Conservation (phyloP, 768 basidiomycete species). For the Cystobasidium onofrii region DNA sequence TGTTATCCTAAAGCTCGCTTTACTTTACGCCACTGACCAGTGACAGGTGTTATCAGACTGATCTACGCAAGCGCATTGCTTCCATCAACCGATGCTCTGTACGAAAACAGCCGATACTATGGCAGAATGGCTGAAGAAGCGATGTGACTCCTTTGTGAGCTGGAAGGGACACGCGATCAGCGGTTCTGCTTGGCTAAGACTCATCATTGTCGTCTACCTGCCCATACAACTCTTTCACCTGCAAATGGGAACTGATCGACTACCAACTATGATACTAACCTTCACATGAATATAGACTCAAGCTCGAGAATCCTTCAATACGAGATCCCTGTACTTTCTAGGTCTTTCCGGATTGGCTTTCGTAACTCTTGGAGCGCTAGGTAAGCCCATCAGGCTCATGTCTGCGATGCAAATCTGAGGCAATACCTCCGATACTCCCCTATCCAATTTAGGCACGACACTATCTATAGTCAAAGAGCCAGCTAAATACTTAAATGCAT, state of each 20-base stretch:
- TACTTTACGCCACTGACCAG: too few species aligned
- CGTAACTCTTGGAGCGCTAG: not conserved
- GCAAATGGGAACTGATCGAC: too few species aligned
- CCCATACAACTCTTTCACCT: too few species aligned
- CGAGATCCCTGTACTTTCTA: not conserved
- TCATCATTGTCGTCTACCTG: not conserved
- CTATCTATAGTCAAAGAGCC: not conserved
- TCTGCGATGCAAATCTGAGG: too few species aligned
- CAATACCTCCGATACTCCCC: not conserved
- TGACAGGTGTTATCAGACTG: too few species aligned
- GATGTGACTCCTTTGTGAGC: not conserved
- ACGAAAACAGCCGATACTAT: not conserved
- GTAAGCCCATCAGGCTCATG: not conserved
- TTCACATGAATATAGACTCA: not conserved
- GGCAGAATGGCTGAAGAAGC: not conserved
- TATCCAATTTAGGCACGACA: not conserved
- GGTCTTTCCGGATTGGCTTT: not conserved
- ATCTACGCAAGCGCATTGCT: too few species aligned
- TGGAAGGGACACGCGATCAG: not conserved
- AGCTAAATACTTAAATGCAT: not conserved
- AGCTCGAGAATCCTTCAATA: not conserved
- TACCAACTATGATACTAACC: too few species aligned
- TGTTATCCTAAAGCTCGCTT: too few species aligned
- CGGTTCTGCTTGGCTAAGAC: too few species aligned
- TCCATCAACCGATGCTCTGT: not conserved